Evolutionary conservation across 2,329 filamentous ascomycete species (phyloP).

Genomic region (Trichothecium sympodiale): DNA sequence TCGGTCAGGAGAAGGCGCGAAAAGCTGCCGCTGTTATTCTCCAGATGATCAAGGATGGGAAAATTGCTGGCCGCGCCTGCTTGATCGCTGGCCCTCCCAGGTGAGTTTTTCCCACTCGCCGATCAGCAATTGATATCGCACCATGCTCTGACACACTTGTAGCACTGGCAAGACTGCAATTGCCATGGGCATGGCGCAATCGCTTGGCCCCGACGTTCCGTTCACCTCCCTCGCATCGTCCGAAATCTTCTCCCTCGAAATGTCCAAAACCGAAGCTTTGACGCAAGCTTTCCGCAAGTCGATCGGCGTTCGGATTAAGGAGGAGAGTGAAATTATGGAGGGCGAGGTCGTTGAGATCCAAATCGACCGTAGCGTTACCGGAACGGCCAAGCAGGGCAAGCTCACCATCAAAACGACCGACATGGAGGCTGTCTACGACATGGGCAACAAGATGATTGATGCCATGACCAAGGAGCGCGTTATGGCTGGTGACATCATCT

Average conservation of each 20-base stretch:
- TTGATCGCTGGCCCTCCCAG: conserved; percentile 90
- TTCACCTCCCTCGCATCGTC: conserved; percentile 94
- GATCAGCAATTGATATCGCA: not conserved
- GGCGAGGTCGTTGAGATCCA: conserved; percentile 98
- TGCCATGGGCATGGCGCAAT: conserved; percentile 97
- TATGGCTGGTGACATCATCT: conserved; percentile 96
- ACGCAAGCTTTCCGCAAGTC: conserved; percentile 99
- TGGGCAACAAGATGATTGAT: conserved; percentile 99
- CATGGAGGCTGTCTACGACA: conserved; percentile 99
- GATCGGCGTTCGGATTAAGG: conserved; percentile 95
- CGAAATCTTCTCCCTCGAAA: conserved; percentile 97
- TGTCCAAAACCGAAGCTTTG: conserved; percentile 97
- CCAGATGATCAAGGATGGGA: conserved; percentile 98
- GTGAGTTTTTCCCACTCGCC: conserved; percentile 24
- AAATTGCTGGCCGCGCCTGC: conserved; percentile 91
- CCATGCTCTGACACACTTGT: conserved; percentile 9
- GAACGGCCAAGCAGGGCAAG: conserved; percentile 95
- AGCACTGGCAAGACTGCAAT: conserved; percentile 98
- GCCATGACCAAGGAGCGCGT: conserved; percentile 99
- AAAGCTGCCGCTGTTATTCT: conserved; percentile 94
- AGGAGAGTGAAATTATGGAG: conserved; percentile 98
- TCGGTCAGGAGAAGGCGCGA: conserved; percentile 91
- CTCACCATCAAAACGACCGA: conserved; percentile 99
- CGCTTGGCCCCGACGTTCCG: conserved; percentile 83
- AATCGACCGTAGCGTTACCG: conserved; percentile 92